Base-by-base conservation (phyloP, 2,329 filamentous ascomycete genomes). In the Paecilomyces variotii region DNA sequence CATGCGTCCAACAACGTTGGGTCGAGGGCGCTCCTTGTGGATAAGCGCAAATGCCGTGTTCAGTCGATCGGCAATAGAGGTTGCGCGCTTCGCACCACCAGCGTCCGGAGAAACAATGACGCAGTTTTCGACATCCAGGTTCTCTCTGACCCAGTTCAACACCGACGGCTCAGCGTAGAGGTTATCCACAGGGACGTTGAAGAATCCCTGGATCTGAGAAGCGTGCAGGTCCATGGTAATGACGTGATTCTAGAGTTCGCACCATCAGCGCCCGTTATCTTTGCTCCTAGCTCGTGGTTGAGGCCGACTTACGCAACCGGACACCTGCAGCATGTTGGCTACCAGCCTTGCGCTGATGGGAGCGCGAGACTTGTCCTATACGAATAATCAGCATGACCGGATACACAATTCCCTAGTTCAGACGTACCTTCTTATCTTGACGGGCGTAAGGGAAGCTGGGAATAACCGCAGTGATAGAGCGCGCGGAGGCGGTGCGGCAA, bases 201-300 rank as follows among this genome's bases (percentile, higher is more conserved):
- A 97, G 80, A 97, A 97, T 50, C 93, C 93, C 76, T 95, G 90
- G 62, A 95, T 95, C 80, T 97, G 92, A 60, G 87, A 91, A 59
- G 91, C 92, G 72, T 97, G 92, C 59, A 97, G 82, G 70, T 97
- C 92, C 90, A 97, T 96, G 19, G 92, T 97, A 66, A 97, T 96
- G 68, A 96, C 88, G 72, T 92, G 89, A 73, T 91, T 91, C 35
- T 45, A 45, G 1, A 19, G 4, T 45, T 45, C 7, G 3, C 2
- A 7, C 35, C 7, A 45, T 45, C 35, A 45, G 35, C 35, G 35
- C 5, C 7, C 35, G 4, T 45, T 12, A 4, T 45, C 14, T n/a
- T n/a, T 19, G 3, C 35, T 45, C 32, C 9, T 10, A 7, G 9
- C 6, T 19, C n/a, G 14, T 6, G 7, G 14, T 45, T 19, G 19